Percentiles rank a stretch among this genome's conserved stretches.
Evolutionary conservation across 306 rosid genomes (phyloP).

Genomic region (Purshia tridentata): DNA sequence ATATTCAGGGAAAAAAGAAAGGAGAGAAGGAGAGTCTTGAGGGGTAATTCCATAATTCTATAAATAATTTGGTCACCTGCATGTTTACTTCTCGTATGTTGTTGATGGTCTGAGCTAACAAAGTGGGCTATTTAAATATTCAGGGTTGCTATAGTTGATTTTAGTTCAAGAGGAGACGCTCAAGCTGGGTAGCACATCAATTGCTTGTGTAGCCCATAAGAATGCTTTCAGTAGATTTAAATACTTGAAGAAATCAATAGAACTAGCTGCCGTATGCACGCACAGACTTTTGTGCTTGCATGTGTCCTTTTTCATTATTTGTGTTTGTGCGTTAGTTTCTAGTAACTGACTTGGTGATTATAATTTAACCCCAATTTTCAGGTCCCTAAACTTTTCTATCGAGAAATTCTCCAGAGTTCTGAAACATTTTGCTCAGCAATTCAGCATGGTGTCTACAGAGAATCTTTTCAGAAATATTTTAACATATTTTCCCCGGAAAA

Average conservation of each 20-base stretch:
- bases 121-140: background rate
- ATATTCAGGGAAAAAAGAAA: background rate
- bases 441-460: conserved; percentile 54
- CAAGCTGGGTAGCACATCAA: too few relatives aligned
- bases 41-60: background rate
- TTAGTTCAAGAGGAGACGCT: too few relatives aligned
- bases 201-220: background rate
- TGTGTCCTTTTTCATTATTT: background rate
- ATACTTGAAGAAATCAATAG: background rate
- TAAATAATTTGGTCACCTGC: background rate
- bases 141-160: too few relatives aligned
- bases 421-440: conserved; percentile 51
- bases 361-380: conserved; percentile 24
- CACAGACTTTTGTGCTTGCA: background rate
- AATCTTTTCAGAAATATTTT: conserved; percentile 54
- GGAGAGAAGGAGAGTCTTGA: background rate
- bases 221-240: background rate
- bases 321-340: conserved; percentile 12
- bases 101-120: background rate
- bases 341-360: background rate
- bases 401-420: conserved; percentile 56
- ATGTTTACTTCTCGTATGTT: background rate
- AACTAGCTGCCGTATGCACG: background rate
- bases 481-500: conserved; percentile 70
- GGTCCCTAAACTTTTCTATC: conserved; percentile 83